Evolutionary conservation across 2,329 filamentous ascomycete genomes (phyloP).

Genomic region (Pestalotiopsis sp.): DNA sequence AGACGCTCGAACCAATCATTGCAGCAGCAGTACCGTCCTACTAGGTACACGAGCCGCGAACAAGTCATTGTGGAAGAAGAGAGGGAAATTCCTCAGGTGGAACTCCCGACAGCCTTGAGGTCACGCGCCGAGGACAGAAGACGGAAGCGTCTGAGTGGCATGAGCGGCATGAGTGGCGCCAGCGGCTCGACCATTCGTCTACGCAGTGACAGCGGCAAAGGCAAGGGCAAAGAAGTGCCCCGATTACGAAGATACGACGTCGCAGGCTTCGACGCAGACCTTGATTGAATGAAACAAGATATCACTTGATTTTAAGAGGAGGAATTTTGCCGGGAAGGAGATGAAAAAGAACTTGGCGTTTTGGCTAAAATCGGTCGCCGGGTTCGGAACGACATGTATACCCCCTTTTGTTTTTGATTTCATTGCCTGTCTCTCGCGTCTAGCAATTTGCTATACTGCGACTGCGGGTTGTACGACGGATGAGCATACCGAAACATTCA

Average conservation of each 20-base stretch:
- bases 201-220: conserved; percentile 1
- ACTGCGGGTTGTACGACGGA: not conserved
- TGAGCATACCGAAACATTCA: not conserved
- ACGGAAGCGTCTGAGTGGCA: conserved; percentile 10
- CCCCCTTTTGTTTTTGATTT: not conserved
- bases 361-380: not conserved
- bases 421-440: not conserved
- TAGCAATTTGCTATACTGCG: not conserved
- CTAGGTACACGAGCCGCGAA: conserved; percentile 2
- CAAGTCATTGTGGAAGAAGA: conserved; percentile 14
- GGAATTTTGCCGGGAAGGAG: not conserved
- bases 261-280: conserved; percentile 10
- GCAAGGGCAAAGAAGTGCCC: not conserved
- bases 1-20: not conserved
- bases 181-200: conserved; percentile 1
- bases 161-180: conserved; percentile 6
- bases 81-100: not conserved
- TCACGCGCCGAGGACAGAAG: conserved; percentile 13
- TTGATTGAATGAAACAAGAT: conserved; percentile 8
- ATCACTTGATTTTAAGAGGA: not conserved
- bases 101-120: conserved; percentile 1
- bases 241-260: not conserved
- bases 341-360: not conserved
- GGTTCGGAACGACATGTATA: not conserved
- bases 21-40: not conserved